These are phyloP conservation scores for Fomitopsis pinicola DNA, from an alignment of 1,284 basidiomycete genomes.

Conservation along the genomic window DNA sequence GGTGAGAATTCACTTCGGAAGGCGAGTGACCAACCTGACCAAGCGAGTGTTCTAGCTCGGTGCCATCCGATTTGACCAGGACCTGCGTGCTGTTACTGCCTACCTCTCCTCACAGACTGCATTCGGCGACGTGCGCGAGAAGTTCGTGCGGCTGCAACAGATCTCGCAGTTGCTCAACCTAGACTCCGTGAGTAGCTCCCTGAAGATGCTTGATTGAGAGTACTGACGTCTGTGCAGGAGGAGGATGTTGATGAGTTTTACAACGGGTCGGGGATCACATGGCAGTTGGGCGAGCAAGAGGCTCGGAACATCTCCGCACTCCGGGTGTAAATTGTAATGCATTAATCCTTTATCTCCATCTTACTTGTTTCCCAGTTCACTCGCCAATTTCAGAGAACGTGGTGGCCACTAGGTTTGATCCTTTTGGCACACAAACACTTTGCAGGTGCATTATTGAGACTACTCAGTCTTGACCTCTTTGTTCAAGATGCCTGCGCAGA, in stretches of 20 bases:
- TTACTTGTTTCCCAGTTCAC: too few relatives aligned
- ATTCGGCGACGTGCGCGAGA: conserved; percentile 87
- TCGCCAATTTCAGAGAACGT: too few relatives aligned
- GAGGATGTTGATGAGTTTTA: conserved; percentile 92
- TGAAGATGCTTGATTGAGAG: neutral
- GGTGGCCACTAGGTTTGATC: too few relatives aligned
- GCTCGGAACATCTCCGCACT: conserved; percentile 68
- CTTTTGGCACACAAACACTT: too few relatives aligned
- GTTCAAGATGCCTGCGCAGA: too few relatives aligned
- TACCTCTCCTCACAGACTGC: conserved; percentile 84
- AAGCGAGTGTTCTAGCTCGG: conserved; percentile 60
- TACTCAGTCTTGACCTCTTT: too few relatives aligned
- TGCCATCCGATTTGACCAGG: conserved; percentile 95
- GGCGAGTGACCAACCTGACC: neutral
- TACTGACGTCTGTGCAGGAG: conserved; percentile 46
- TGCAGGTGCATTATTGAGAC: too few relatives aligned
- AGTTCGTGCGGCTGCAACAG: conserved; percentile 90
- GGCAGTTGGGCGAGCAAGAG: conserved; percentile 79
- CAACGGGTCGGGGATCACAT: conserved; percentile 86
- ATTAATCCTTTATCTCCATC: neutral
- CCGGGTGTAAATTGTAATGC: conserved; percentile 46
- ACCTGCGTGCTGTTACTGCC: conserved; percentile 79
- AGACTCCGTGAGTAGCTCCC: conserved; percentile 64
- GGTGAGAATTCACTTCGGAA: conserved; percentile 35
- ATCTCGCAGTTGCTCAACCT: conserved; percentile 90